Conservation (phyloP, 192 early-diverging fungal species). For the Geranomyces variabilis region DNA sequence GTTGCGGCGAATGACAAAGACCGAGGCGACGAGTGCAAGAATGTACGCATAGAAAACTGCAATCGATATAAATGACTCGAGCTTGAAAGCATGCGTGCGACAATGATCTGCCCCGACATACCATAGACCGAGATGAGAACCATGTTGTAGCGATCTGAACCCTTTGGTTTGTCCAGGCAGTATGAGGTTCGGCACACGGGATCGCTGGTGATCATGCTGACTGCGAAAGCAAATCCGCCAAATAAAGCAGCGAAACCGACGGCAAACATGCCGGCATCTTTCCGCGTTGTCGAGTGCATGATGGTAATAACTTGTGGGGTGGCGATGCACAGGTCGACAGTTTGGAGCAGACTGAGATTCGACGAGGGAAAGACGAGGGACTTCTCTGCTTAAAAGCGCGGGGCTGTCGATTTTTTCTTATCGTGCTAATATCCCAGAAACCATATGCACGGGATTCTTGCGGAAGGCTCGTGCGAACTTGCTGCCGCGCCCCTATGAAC, state of each 20-base stretch:
- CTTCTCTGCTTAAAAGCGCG: too few relatives aligned
- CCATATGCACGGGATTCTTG: too few relatives aligned
- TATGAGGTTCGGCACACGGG: not conserved
- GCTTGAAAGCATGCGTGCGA: too few relatives aligned
- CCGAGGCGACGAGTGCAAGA: not conserved
- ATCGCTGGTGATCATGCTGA: slow-evolving; percentile 5
- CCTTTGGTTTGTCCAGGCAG: slow-evolving; percentile 12
- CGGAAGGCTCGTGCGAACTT: too few relatives aligned
- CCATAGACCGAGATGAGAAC: slow-evolving; percentile 4
- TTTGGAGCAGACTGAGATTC: too few relatives aligned
- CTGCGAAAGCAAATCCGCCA: not conserved
- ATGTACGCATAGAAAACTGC: slow-evolving; percentile 6
- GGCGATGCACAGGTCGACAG: too few relatives aligned
- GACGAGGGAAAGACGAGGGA: too few relatives aligned
- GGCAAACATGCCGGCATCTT: not conserved
- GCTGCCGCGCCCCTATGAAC: too few relatives aligned
- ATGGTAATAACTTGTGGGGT: not conserved
- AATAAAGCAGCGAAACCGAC: not conserved
- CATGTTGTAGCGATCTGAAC: slow-evolving; percentile 5
- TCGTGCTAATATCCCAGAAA: too few relatives aligned
- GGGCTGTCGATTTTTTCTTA: too few relatives aligned
- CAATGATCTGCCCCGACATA: too few relatives aligned
- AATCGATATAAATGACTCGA: too few relatives aligned
- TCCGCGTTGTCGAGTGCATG: not conserved
- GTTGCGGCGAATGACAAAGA: slow-evolving; percentile 18